Evolutionary conservation across 2,329 filamentous ascomycete species (phyloP).

Genomic region (Cytospora piceicola): DNA sequence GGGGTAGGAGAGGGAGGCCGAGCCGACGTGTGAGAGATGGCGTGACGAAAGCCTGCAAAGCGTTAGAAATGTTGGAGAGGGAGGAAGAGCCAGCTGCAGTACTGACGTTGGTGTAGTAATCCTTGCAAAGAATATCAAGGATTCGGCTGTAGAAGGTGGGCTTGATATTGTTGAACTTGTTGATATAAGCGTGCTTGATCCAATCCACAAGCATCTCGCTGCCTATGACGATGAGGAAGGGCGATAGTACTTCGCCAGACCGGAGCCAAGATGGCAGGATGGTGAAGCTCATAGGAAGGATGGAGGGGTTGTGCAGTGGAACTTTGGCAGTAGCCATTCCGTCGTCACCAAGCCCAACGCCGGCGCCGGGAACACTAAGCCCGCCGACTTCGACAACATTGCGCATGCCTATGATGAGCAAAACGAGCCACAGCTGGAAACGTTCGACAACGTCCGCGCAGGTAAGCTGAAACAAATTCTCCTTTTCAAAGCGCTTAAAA

Average conservation of each 20-base stretch:
- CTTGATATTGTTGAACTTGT: slow-evolving; percentile 97
- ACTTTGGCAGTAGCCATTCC: slow-evolving; percentile 58
- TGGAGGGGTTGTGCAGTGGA: slow-evolving; percentile 70
- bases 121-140: slow-evolving; percentile 91
- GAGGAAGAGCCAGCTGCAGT: background rate
- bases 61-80: slow-evolving; percentile 23
- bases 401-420: slow-evolving; percentile 92
- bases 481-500: slow-evolving; percentile 98
- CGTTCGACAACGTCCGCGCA: slow-evolving; percentile 96
- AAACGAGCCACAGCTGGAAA: slow-evolving; percentile 97
- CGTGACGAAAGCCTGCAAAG: slow-evolving; percentile 76
- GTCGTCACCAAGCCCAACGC: slow-evolving; percentile 50
- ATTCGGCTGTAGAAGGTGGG: slow-evolving; percentile 87
- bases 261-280: slow-evolving; percentile 78
- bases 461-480: slow-evolving; percentile 94
- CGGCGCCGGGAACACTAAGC: slow-evolving; percentile 65
- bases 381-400: slow-evolving; percentile 96
- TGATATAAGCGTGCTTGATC: slow-evolving; percentile 97
- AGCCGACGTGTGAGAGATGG: slow-evolving; percentile 88
- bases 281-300: slow-evolving; percentile 88
- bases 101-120: slow-evolving; percentile 91
- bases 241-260: slow-evolving; percentile 85
- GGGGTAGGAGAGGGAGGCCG: slow-evolving; percentile 86
- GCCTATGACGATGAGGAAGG: slow-evolving; percentile 90
- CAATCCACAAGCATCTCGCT: slow-evolving; percentile 97